phyloP scores from a whole-genome alignment of 768 basidiomycete genomes.

The Hirschioporus abietinus region DNA sequence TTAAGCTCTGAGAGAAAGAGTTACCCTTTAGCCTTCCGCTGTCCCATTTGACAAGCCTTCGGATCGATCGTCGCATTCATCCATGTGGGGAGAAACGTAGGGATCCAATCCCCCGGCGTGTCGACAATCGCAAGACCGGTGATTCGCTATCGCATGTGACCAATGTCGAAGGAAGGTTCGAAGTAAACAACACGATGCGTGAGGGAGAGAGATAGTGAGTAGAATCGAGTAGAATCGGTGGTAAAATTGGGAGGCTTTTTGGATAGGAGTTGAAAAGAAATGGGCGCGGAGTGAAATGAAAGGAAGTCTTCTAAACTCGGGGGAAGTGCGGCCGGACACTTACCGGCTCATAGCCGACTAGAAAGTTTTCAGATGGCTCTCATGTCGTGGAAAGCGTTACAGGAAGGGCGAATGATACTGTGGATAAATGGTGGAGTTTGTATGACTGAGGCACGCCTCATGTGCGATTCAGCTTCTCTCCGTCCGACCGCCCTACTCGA shows the following conservation, averaged over 20 bases:
- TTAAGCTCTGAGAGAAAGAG: constrained; percentile 1
- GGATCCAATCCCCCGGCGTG: background rate
- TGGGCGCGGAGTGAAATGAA: background rate
- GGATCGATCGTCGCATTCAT: background rate
- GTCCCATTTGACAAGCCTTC: background rate
- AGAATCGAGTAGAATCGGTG: background rate
- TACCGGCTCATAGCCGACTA: background rate
- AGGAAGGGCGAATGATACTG: background rate
- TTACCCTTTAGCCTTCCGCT: constrained; percentile 1
- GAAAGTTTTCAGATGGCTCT: background rate
- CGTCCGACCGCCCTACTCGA: background rate
- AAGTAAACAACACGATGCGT: background rate
- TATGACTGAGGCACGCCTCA: background rate
- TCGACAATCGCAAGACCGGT: background rate
- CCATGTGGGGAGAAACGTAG: background rate
- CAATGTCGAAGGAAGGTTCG: background rate
- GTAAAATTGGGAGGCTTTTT: background rate
- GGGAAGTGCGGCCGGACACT: background rate
- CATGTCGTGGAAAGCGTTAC: background rate
- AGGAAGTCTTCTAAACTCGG: background rate
- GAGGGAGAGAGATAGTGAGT: background rate
- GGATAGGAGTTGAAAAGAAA: background rate
- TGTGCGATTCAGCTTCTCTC: background rate
- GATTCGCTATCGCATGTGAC: background rate
- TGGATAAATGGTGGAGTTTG: background rate